Base-by-base conservation (phyloP, 352 stramenopile genomes). In the Phytophthora idaei region DNA sequence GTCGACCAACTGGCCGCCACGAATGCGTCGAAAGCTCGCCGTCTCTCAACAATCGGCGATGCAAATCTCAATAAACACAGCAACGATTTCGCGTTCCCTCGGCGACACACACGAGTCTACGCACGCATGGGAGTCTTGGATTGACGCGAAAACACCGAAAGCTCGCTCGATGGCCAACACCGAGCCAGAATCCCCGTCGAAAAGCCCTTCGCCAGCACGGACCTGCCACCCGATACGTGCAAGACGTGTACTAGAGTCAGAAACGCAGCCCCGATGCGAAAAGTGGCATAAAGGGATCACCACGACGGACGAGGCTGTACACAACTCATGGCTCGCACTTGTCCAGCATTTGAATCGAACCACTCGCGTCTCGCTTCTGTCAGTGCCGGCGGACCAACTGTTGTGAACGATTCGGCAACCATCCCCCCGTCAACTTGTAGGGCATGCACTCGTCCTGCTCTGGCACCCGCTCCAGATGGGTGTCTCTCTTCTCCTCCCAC, bases 351-450 rank as follows among this genome's bases (percentile, higher is more conserved):
- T 34, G 37, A 2, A 32, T 17, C 36, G 46, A 53, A 46, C 60
- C 27, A 57, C 44, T 37, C n/a, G n/a, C 21, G 53, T 51, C 53
- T 65, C 66, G 54, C 42, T 63, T 73, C 61, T 73, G 59, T 45
- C 52, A 31, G n/a, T 69, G 65, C 60, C 21, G 52, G 52, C 42
- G 60, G 66, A 74, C 67, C 61, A 74, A 66, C 62, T 74, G 61
- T 55, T 71, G 17, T 4, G 28, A 51, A 71, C 41, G 56, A 67
- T 61, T 21, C 57, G 50, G 46, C 66, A 32, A 62, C 50, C 29
- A 21, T 48, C 61, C 52, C 37, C 39, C 21, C 37, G 46, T 64
- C 60, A 61, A 57, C 31, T 70, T 56, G 46, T 59, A 29, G 25
- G 21, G 62, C 56, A 29, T 27, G 17, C 27, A 27, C 34, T 32